Conservation (phyloP, 2,329 filamentous ascomycete genomes). For the Epichloe amarillans region DNA sequence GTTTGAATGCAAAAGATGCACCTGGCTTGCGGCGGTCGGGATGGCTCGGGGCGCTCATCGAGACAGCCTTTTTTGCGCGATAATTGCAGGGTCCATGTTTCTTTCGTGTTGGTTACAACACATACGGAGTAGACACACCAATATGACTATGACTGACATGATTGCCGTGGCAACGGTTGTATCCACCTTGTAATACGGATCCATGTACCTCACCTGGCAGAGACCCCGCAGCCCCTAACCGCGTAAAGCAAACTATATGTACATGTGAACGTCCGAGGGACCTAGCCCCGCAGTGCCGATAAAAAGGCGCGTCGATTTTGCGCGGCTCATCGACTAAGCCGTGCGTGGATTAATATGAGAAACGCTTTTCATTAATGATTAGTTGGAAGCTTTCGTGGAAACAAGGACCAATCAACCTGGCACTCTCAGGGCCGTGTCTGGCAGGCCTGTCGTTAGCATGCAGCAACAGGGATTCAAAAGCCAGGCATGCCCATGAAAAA, state of each 20-base stretch:
- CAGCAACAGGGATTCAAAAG: background rate
- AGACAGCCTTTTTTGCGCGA: conserved; percentile 3
- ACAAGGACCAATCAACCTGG: too few relatives aligned
- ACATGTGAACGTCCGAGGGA: too few relatives aligned
- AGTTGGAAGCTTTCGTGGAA: too few relatives aligned
- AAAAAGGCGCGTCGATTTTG: background rate
- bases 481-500: background rate
- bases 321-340: background rate
- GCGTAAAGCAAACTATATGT: background rate
- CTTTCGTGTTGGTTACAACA: background rate
- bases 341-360: background rate
- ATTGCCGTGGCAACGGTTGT: conserved; percentile 18
- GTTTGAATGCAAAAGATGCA: conserved; percentile 19
- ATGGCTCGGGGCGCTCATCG: conserved; percentile 9
- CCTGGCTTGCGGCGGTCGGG: conserved; percentile 14
- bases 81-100: conserved; percentile 5
- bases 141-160: conserved; percentile 11
- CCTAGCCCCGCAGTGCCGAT: background rate
- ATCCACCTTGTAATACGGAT: background rate
- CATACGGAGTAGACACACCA: background rate
- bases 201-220: background rate
- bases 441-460: background rate
- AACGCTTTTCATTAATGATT: background rate
- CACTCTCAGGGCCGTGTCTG: background rate
- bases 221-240: background rate